Base-by-base conservation (phyloP, 2,329 filamentous ascomycete genomes). In the Diaporthe citri region DNA sequence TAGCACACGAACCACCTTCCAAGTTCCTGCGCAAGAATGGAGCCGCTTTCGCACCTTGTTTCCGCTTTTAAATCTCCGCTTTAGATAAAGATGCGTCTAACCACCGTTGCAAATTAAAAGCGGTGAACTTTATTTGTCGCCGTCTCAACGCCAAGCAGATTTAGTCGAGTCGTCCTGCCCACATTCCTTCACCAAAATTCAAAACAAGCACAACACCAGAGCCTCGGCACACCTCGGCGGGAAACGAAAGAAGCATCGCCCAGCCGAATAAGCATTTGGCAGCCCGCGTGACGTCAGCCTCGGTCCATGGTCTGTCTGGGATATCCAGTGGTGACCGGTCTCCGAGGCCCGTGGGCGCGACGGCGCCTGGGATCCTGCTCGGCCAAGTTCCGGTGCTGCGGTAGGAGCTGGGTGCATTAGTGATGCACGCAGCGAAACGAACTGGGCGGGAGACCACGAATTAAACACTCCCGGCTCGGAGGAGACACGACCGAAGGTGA, bases 11-110 rank as follows among this genome's bases (percentile, higher is more conserved):
- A 59, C 52, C 20, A 25, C 25, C 28, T 25, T 22, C 51, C 51
- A 70, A 34, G 39, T 28, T 64, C 57, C 41, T 67, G 60, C 43
- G 36, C 46, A 25, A 60, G 36, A 52, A 74, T 12, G 62, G 72
- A 69, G 71, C 41, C 72, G 56, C 43, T n/a, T 55, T n/a, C 15
- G 5, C 41, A 46, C 36, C 28, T 15, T 8, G 34, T 60, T 71
- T 71, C 39, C 66, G 74, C 74, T 52, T 52, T 66, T 66, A 22
- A 17, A 48, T 64, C 56, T 73, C 70, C 70, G 62, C 70, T 75
- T 62, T 70, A 69, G 55, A 60, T 55, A 71, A 64, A 39, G 34
- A 41, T 66, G 25, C n/a, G 39, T 51, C 59, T 39, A 43, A 67
- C 31, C 28, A 6, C 28, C 34, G 70, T 62, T 41, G 70, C 70